Percentiles rank a stretch among this genome's conserved stretches.
Evolutionary conservation across 495 filamentous ascomycete species (phyloP).

Genomic region (Bathelium albidoporum): DNA sequence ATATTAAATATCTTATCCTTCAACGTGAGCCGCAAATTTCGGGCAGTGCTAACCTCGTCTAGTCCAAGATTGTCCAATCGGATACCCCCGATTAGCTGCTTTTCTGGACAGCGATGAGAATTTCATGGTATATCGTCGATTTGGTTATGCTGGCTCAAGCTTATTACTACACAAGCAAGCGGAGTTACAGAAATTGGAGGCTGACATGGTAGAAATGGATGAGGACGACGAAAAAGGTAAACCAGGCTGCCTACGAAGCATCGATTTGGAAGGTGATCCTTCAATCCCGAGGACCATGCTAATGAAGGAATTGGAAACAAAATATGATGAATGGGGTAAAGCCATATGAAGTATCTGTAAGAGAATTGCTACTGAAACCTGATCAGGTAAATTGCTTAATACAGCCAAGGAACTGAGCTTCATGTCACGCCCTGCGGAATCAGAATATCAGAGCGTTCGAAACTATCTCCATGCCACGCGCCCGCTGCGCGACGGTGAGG

Average conservation of each 20-base stretch:
- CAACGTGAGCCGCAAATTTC: background rate
- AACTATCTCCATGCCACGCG: slow-evolving; percentile 13
- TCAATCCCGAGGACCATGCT: background rate
- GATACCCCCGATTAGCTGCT: slow-evolving; percentile 18
- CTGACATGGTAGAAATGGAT: slow-evolving; percentile 14
- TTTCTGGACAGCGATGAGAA: slow-evolving; percentile 20
- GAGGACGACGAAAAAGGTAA: slow-evolving; percentile 10
- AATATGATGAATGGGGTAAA: slow-evolving; percentile 1
- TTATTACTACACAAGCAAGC: slow-evolving; percentile 26
- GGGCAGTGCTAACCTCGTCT: background rate
- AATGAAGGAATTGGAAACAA: slow-evolving; percentile 4
- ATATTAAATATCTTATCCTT: background rate
- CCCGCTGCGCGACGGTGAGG: slow-evolving; percentile 16
- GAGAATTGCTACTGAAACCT: background rate
- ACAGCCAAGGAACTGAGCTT: slow-evolving; percentile 20
- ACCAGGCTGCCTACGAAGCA: slow-evolving; percentile 1
- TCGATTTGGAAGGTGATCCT: slow-evolving; percentile 1
- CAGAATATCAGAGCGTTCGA: slow-evolving; percentile 19
- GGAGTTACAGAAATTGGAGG: slow-evolving; percentile 21
- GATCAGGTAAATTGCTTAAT: slow-evolving; percentile 9
- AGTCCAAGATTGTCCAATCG: slow-evolving; percentile 14
- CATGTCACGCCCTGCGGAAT: slow-evolving; percentile 12
- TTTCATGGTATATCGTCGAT: slow-evolving; percentile 13
- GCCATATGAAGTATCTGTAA: background rate
- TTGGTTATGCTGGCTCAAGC: slow-evolving; percentile 25